These are phyloP conservation scores for Ustilago hordei DNA, from an alignment of 1,284 basidiomycete genomes.

Conservation along the genomic window DNA sequence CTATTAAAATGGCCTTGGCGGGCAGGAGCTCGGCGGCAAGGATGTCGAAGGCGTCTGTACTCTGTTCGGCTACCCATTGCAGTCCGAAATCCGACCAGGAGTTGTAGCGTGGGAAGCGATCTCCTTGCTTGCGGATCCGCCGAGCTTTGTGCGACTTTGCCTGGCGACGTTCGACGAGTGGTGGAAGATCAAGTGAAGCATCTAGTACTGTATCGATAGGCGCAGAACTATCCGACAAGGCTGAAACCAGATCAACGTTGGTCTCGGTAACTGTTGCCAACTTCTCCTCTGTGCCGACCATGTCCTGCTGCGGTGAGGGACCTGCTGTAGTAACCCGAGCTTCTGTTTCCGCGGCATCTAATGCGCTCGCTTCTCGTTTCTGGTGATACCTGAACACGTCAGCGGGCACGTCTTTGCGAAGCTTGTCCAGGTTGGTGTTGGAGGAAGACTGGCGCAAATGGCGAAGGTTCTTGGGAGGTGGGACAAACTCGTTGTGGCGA, in stretches of 20 bases:
- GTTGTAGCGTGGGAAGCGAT: conserved; percentile 39
- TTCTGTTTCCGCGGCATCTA: not conserved
- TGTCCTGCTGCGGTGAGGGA: not conserved
- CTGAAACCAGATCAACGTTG: no score
- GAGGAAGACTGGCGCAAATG: conserved; percentile 39
- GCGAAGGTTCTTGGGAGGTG: conserved; percentile 37
- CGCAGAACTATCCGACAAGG: not conserved
- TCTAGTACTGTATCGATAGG: not conserved
- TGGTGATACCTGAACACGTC: conserved; percentile 19
- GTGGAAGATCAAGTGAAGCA: not conserved
- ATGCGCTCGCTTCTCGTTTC: not conserved
- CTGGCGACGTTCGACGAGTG: conserved; percentile 18
- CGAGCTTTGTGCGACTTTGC: conserved; percentile 41
- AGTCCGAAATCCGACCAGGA: conserved; percentile 39
- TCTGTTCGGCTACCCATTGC: conserved; percentile 37
- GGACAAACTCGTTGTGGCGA: conserved; percentile 21
- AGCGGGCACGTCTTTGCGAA: conserved; percentile 14
- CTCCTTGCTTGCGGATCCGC: conserved; percentile 36
- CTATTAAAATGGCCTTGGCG: conserved; percentile 17
- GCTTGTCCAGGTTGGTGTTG: conserved; percentile 22
- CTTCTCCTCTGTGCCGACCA: conserved; percentile 12
- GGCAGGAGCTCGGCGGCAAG: conserved; percentile 32
- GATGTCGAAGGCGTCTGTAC: conserved; percentile 24
- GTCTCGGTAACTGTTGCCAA: conserved; percentile 12
- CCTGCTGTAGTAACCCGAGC: not conserved